Conservation (phyloP, 2,329 filamentous ascomycete genomes). For the Xylaria sp. region DNA sequence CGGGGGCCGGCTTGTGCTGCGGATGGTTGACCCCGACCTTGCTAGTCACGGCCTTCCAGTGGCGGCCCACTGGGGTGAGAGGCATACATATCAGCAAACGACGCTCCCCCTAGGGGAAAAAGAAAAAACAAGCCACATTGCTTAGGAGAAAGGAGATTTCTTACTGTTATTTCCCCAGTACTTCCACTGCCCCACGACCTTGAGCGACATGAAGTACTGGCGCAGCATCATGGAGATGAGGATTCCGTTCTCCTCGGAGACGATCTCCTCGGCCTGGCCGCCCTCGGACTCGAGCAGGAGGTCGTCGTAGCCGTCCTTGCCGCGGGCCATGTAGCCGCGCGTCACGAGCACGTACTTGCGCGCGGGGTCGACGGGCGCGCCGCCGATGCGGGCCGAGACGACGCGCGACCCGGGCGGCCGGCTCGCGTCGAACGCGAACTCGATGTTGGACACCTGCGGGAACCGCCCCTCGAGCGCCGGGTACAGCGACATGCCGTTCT, state of each 20-base stretch:
- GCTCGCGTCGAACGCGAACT: slow-evolving; percentile 70
- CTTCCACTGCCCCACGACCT: slow-evolving; percentile 79
- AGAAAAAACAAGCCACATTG: too few relatives aligned
- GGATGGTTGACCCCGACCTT: slow-evolving; percentile 58
- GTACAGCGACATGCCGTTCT: slow-evolving; percentile 80
- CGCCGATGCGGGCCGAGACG: slow-evolving; percentile 62
- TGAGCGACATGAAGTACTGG: slow-evolving; percentile 88
- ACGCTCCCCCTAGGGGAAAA: too few relatives aligned
- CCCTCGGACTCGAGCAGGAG: slow-evolving; percentile 77
- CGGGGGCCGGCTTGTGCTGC: slow-evolving; percentile 42
- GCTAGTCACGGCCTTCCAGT: slow-evolving; percentile 69
- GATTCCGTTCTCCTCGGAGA: slow-evolving; percentile 85
- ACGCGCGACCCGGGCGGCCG: slow-evolving; percentile 65
- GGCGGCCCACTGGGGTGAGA: slow-evolving; percentile 47
- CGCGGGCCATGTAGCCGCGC: slow-evolving; percentile 84
- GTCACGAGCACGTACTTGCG: slow-evolving; percentile 75
- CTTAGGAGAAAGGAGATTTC: neutral
- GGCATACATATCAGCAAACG: too few relatives aligned
- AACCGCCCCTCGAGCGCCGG: slow-evolving; percentile 85
- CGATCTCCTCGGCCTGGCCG: slow-evolving; percentile 74
- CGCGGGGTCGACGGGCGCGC: slow-evolving; percentile 61
- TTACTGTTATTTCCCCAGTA: slow-evolving; percentile 61
- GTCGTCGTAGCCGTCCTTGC: slow-evolving; percentile 81
- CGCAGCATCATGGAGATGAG: slow-evolving; percentile 84
- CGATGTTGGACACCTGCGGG: slow-evolving; percentile 84